These are phyloP conservation scores for Beta lomatogona DNA, from an alignment of 179 eudicot species.

Conservation along the genomic window DNA sequence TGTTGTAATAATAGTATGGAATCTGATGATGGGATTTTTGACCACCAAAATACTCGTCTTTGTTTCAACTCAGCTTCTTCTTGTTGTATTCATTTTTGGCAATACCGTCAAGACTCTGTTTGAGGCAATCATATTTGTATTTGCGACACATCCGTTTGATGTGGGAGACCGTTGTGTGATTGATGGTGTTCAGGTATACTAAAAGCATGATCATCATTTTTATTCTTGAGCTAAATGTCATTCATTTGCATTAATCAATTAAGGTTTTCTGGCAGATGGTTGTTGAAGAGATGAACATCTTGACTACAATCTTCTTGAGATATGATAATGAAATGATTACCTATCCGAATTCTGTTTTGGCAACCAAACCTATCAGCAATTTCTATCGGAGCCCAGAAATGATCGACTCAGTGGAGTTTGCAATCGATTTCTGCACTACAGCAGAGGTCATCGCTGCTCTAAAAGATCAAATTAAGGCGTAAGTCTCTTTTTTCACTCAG, in stretches of 20 bases:
- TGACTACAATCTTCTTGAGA: constrained; percentile 69
- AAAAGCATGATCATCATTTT: not conserved
- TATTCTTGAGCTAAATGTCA: not conserved
- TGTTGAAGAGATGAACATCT: constrained; percentile 76
- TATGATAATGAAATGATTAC: constrained; percentile 59
- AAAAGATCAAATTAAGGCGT: constrained; percentile 59
- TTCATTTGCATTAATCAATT: not conserved
- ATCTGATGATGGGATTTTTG: constrained; percentile 61
- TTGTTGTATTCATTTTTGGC: constrained; percentile 56
- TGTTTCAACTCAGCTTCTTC: constrained; percentile 63
- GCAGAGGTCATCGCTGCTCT: constrained; percentile 56
- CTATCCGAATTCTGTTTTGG: constrained; percentile 65
- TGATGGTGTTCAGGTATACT: constrained; percentile 72
- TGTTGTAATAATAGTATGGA: constrained; percentile 51
- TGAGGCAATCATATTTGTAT: constrained; percentile 65
- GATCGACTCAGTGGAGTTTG: constrained; percentile 73
- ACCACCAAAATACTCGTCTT: constrained; percentile 64
- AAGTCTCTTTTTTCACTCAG: constrained; percentile 13
- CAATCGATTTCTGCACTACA: constrained; percentile 58
- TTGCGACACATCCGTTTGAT: constrained; percentile 74
- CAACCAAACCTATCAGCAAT: constrained; percentile 72
- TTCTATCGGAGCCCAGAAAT: constrained; percentile 76
- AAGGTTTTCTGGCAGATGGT: constrained; percentile 37
- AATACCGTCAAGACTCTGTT: constrained; percentile 52
- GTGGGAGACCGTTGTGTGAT: constrained; percentile 83